Base-by-base conservation (phyloP, 1,139 yeast genomes). In the Kodamaea fungicola region DNA sequence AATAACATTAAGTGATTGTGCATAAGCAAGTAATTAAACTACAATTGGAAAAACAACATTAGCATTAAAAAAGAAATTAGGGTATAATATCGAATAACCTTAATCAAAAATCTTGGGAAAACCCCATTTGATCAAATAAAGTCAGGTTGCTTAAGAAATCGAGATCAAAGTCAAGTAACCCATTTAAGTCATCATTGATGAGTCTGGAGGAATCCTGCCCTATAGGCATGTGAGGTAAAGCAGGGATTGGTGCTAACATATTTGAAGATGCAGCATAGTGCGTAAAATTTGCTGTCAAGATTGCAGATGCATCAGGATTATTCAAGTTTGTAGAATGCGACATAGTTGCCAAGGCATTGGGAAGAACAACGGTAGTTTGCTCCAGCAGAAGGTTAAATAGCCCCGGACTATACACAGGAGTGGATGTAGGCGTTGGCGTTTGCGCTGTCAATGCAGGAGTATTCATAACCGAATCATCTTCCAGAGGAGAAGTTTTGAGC, bases 151-250 rank as follows among this genome's bases (percentile, higher is more conserved):
- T 34, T 24, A 40, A 38, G 28, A 40, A 37, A 19, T 40, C 43
- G 27, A 40, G 34, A 13, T 40, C 43, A 32, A 40, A 37, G 22
- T 40, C 41, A 16, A 40, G 40, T 25, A 40, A 35, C 10, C 40
- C 43, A 19, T 34, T 37, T 29, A 40, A 31, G 16, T 37, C 43
- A 12, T 40, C 43, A 7, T 30, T 28, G 22, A 38, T 22, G 3
- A 22, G 16, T 13, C 24, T 27, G 16, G 16, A 7, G 8, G 12
- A 5, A 27, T 27, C 12, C 24, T 34, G 32, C n/a, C 34, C 24
- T 4, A 8, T 29, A 6, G 30, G 21, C 12, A 16, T 16, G 19
- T 16, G 19, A 16, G 19, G 19, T 16, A 16, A 16, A 16, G 19
- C 19, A 16, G 19, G 19, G 5, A 16, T 16, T 16, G 19, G 19